A percentile compares a stretch with the other conserved stretches of the same genome.
phyloP scores from a whole-genome alignment of 2,329 filamentous ascomycete genomes.

The Beauveria sp. region DNA sequence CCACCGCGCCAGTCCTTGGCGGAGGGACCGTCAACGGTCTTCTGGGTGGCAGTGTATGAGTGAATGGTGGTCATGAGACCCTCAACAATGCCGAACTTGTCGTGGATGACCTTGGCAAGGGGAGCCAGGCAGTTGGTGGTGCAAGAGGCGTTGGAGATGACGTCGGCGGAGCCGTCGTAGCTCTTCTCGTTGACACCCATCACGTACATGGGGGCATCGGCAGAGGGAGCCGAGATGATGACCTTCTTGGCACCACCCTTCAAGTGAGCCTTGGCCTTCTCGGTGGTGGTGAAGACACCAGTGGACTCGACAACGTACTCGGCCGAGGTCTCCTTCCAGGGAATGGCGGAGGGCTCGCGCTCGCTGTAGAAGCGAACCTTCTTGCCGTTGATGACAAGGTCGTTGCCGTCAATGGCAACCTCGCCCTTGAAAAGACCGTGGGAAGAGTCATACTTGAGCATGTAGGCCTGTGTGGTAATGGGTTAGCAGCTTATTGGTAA shows the following conservation, averaged over 20 bases:
- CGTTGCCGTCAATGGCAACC: slow-evolving; percentile 61
- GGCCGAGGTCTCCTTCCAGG: slow-evolving; percentile 80
- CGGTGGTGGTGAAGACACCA: slow-evolving; percentile 97
- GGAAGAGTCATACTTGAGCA: slow-evolving; percentile 98
- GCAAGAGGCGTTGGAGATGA: slow-evolving; percentile 99
- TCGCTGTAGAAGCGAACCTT: slow-evolving; percentile 89
- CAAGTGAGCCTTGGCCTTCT: slow-evolving; percentile 91
- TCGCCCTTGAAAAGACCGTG: slow-evolving; percentile 96
- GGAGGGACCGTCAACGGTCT: slow-evolving; percentile 97
- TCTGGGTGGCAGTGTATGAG: slow-evolving; percentile 99
- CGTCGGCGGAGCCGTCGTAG: slow-evolving; percentile 83
- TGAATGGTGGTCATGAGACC: slow-evolving; percentile 99
- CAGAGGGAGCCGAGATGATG: slow-evolving; percentile 83
- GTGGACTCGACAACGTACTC: slow-evolving; percentile 97
- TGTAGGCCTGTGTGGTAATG: slow-evolving; percentile 65
- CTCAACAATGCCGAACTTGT: slow-evolving; percentile 96
- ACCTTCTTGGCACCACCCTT: slow-evolving; percentile 98
- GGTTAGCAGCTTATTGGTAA: slow-evolving; percentile 9
- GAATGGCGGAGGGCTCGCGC: slow-evolving; percentile 82
- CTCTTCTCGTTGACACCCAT: slow-evolving; percentile 96
- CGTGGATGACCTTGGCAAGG: slow-evolving; percentile 98
- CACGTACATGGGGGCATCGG: slow-evolving; percentile 99
- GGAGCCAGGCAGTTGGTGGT: slow-evolving; percentile 99
- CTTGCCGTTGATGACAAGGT: slow-evolving; percentile 90
- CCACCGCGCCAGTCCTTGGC: slow-evolving; percentile 99